These are phyloP conservation scores for Zopfochytrium polystomum DNA, from an alignment of 371 early-diverging fungal species.

Conservation along the genomic window DNA sequence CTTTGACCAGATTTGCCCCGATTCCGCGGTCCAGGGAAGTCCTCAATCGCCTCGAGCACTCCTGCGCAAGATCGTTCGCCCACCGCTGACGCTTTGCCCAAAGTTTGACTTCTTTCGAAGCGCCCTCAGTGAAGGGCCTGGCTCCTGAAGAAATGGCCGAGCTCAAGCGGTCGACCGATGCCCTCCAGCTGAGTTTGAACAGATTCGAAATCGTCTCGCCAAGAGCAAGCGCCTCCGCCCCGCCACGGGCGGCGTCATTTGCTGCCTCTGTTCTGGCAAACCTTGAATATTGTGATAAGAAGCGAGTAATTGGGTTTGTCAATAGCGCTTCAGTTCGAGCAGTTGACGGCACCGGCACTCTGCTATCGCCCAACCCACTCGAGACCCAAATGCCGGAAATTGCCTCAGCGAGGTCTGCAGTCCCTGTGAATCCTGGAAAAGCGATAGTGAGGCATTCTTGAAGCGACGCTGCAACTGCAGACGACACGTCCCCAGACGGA, in stretches of 20 bases:
- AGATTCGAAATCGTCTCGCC: background rate
- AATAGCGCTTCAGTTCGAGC: background rate
- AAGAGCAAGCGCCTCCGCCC: background rate
- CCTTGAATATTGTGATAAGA: no score
- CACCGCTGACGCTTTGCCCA: background rate
- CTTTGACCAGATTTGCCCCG: background rate
- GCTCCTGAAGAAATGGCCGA: background rate
- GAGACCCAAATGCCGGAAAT: background rate
- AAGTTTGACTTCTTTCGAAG: background rate
- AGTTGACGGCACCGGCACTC: background rate
- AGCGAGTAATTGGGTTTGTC: background rate
- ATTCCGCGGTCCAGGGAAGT: background rate
- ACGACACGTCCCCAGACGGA: background rate
- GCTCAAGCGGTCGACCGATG: background rate
- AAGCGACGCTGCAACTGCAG: background rate
- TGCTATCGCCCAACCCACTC: background rate
- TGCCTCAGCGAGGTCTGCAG: background rate
- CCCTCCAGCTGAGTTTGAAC: background rate
- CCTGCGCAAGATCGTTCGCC: background rate
- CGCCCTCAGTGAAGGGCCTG: background rate
- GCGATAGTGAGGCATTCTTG: background rate
- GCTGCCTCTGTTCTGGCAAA: no score
- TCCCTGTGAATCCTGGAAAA: background rate
- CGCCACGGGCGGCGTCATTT: background rate
- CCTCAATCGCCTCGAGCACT: background rate